Evolutionary conservation across 2,329 filamentous ascomycete genomes (phyloP).

Genomic region (Aureobasidium mangrovei): DNA sequence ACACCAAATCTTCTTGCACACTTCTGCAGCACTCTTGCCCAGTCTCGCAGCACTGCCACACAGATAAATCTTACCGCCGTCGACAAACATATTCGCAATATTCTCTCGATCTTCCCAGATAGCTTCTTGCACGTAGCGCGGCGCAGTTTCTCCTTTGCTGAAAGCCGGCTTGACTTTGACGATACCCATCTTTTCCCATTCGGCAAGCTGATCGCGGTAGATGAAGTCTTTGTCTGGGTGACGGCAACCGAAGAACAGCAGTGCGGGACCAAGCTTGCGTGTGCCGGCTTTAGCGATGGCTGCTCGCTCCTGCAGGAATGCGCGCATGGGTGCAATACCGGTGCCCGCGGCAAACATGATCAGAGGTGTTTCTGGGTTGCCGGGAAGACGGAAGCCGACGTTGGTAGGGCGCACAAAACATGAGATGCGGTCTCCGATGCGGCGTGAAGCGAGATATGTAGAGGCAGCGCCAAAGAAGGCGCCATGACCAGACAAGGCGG

Average conservation of each 20-base stretch:
- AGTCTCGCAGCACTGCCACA: conserved; percentile 47
- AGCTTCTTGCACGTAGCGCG: conserved; percentile 30
- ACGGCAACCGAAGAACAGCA: conserved; percentile 38
- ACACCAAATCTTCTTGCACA: conserved; percentile 35
- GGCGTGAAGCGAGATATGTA: conserved; percentile 29
- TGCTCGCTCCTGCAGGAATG: conserved; percentile 35
- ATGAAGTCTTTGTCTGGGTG: conserved; percentile 30
- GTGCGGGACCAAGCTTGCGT: conserved; percentile 30
- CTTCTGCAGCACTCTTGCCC: conserved; percentile 35
- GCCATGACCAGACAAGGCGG: conserved; percentile 16
- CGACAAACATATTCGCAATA: conserved; percentile 33
- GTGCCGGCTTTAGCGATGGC: conserved; percentile 29
- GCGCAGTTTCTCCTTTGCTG: conserved; percentile 21
- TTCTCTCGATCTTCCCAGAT: conserved; percentile 26
- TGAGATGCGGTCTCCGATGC: background rate
- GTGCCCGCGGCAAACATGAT: conserved; percentile 47
- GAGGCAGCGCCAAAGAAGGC: conserved; percentile 30
- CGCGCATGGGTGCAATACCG: conserved; percentile 42
- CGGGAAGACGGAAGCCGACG: conserved; percentile 40
- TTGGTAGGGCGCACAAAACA: conserved; percentile 34
- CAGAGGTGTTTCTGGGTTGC: conserved; percentile 36
- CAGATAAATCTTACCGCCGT: conserved; percentile 51
- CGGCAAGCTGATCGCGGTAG: conserved; percentile 26
- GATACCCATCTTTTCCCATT: conserved; percentile 19
- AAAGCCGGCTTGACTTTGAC: conserved; percentile 28